Base-by-base conservation (phyloP, 1,139 yeast genomes). In the Hemisphaericaspora subhashii region DNA sequence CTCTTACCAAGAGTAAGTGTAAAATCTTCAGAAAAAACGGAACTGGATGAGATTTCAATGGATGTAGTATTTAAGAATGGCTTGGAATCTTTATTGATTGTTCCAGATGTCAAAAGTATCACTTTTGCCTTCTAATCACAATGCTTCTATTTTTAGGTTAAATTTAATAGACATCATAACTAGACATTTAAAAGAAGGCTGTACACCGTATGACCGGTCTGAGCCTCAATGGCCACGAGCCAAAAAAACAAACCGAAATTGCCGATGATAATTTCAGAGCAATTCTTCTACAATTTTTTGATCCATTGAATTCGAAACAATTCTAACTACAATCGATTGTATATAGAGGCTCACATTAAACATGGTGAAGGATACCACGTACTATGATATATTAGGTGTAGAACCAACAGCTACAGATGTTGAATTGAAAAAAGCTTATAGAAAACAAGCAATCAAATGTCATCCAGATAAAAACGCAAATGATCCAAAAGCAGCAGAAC, bases 401-500 rank as follows among this genome's bases (percentile, higher is more conserved):
- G 64, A 84, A 12, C 80, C 86, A 35, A 75, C 75, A 37, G 97
- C 97, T 28, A 70, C 79, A 21, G 96, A 86, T 36, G 66, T 76
- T 26, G 95, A 90, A 64, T 81, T 92, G 66, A 92, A 90, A 66
- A 92, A 92, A 66, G 97, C 97, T 3, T 92, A 92, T 73, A 80
- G 98, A 70, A 81, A 86, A 54, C 80, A 85, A 43, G 98, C 98
- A 14, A 77, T 92, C 56, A 89, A 85, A 58, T 84, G 81, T 66
- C 98, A 92, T 63, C 98, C 98, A 37, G 99, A 92, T 66, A 92
- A 92, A 74, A 72, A 72, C 58, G 96, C 96, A 10, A 70, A 72
- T 44, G 67, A 63, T 41, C 86, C 89, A 35, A 92, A 84, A 50
- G 98, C 96, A 32, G 94, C 96, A 33, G 96, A 87, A 56, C 89